Base-by-base conservation (phyloP, 345 rosid species). In the Viola odorata region DNA sequence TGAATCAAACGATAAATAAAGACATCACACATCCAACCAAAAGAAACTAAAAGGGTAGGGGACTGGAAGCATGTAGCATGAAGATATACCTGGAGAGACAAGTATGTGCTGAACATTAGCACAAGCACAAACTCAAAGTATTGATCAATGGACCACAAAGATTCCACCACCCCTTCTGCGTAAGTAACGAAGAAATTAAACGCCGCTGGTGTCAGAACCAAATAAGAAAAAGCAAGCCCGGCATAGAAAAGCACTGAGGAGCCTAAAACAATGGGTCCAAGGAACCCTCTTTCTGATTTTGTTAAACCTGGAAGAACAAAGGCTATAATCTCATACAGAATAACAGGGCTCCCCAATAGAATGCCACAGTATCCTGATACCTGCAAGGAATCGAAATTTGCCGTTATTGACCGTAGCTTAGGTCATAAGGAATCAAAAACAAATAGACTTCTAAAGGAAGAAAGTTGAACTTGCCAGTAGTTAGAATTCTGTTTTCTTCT, bases 31-130 rank as follows among this genome's bases (percentile, higher is more conserved):
- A 40, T 57, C 61, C 37, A 23, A 36, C 23, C 14, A 53, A 12
- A 53, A 0, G 12, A 53, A 23, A 53, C 37, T 2, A 10, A 7
- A 14, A 53, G 41, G 57, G 32, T 23, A 23, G 32, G 32, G 32
- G 32, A 23, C 32, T 23, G 32, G 32, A 23, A 53, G 13, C 12
- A 9, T 23, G 32, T 53, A 11, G 6, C 13, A 57, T 74, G 62
- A 55, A 69, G 3, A 50, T 57, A 73, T 79, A 87, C 97, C 97
- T 94, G 99, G 70, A 91, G 89, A 73, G 98, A 89, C 55, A 91
- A 67, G 69, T 95, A 97, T 3, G 99, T 94, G 84, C 99, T 89
- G 89, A 94, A 89, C 97, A 94, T 86, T 62, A 94, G 99, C 65
- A 94, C 94, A 36, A 94, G 87, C 37, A 94, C 95, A 69, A 94